Conservation (phyloP, 202 grass and related monocot genomes). For the Setaria viridis region DNA sequence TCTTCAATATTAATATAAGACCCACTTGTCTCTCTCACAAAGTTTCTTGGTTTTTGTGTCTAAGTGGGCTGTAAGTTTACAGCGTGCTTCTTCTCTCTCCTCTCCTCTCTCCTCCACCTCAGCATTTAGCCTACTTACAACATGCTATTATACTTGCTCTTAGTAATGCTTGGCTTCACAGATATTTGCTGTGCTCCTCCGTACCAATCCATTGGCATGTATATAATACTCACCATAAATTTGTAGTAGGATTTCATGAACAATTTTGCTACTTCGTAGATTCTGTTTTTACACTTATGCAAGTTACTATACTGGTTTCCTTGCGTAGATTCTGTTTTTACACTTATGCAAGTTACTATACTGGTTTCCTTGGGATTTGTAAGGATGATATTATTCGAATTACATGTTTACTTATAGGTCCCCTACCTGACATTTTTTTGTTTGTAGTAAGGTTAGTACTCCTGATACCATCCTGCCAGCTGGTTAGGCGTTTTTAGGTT, state of each 20-base stretch:
- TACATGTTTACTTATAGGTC: neutral
- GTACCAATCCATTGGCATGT: neutral
- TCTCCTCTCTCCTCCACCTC: too few species aligned
- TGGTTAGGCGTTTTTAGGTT: neutral
- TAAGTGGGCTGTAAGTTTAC: too few species aligned
- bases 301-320: neutral
- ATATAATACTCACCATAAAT: too few species aligned
- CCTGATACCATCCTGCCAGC: slow-evolving; percentile 1
- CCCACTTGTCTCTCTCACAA: too few species aligned
- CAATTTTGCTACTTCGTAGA: neutral
- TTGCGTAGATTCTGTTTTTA: neutral
- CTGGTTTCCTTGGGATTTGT: neutral
- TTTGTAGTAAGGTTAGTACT: neutral
- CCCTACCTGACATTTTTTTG: neutral
- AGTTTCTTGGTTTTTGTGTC: too few species aligned
- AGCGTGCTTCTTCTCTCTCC: too few species aligned
- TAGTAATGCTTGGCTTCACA: slow-evolving; percentile 25
- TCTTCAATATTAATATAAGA: too few species aligned
- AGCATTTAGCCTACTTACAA: too few species aligned
- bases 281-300: slow-evolving; percentile 9
- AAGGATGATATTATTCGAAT: neutral
- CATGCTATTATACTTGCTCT: neutral
- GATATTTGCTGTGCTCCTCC: neutral
- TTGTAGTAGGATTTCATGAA: slow-evolving; percentile 11
- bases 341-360: slow-evolving; percentile 6